Evolutionary conservation across 2,329 filamentous ascomycete genomes (phyloP), one percentile per base, ranked within the genome.

Genomic region (Fusarium praegraminearum): DNA sequence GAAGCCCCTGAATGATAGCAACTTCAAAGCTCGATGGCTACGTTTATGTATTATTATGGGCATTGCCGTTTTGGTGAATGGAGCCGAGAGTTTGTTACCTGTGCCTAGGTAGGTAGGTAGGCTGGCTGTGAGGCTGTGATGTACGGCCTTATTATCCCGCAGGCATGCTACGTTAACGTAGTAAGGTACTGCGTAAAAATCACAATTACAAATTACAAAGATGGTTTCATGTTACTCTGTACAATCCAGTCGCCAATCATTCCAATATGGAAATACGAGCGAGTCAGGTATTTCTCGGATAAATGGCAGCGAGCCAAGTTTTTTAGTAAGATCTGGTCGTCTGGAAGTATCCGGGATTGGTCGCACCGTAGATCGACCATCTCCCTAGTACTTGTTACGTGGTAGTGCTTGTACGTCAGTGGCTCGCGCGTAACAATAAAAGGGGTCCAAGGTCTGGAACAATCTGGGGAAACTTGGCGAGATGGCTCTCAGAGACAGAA

Each of bases 391-490:
- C 5, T 26, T 7, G 20, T 46, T 13, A 16, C 3, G 18, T 20
- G 7, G 11, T 11, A 11, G 8, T 4, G 10, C 18, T 11, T 22
- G 18, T 41, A 36, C 40, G 24, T 43, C 33, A 63, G 47, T 63
- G 60, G 60, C 12, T 44, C 10, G n/a, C 10, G 18, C 60, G 57
- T 62, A 62, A 40, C 13, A 35, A 22, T 45, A 18, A 36, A 36
- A 38, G 60, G 47, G 60, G 60, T 47, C 13, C n/a, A 22, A 2
- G 35, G 49, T 41, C 49, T 52, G 18, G 49, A 52, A 30, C 49
- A 18, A n/a, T 26, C 33, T 26, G 32, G 47, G 46, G 47, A 32
- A 32, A 15, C 3, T 15, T 26, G 26, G n/a, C 18, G 12, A 20
- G 26, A 16, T 30, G 28, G 28, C 28, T 12, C 28, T 30, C 28